Base-by-base conservation (phyloP, 495 filamentous ascomycete genomes). In the Clohesyomyces aquaticus region DNA sequence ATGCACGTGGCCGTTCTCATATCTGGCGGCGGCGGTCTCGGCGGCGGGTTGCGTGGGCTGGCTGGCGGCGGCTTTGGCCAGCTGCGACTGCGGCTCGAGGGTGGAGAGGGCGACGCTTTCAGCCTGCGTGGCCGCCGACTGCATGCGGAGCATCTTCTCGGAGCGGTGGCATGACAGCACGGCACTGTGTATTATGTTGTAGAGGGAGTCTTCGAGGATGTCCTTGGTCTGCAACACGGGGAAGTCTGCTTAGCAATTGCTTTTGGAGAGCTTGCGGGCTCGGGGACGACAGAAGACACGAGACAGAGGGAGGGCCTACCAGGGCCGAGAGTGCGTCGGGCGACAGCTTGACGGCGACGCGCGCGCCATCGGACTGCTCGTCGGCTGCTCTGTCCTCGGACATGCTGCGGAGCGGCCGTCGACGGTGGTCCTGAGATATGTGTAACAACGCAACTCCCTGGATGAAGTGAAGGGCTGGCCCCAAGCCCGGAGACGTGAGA, bases 1-100 rank as follows among this genome's bases (percentile, higher is more conserved):
- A 32, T 79, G 78, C 3, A 91, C 86, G 70, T 83, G 85, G 25
- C 88, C 88, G 62, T 87, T 83, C 53, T 91, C 85, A 75, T 86
- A 91, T 42, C 85, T 79, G 19, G 88, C 90, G 1, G 82, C 88
- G 1, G 88, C 82, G 1, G 88, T 90, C 64, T 90, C 87, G 55
- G 90, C 79, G 10, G 68, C 76, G n/a, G 68, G 68, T 8, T 47
- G 26, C 1, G 64, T 27, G 45, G 61, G 58, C 58, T 59, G 69
- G 53, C 57, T 52, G 32, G 38, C 22, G 22, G 52, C 45, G 26
- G 21, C 49, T 32, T 59, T 80, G 73, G 27, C 71, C 77, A n/a
- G n/a, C n/a, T 45, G 84, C 70, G 35, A 71, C 45, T 79, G 75
- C 4, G 75, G 72, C 25, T 77, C 75, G 52, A 79, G 71, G 54